phyloP scores from a whole-genome alignment of 108 stramenopile species.

The Parietichytrium sp. region DNA sequence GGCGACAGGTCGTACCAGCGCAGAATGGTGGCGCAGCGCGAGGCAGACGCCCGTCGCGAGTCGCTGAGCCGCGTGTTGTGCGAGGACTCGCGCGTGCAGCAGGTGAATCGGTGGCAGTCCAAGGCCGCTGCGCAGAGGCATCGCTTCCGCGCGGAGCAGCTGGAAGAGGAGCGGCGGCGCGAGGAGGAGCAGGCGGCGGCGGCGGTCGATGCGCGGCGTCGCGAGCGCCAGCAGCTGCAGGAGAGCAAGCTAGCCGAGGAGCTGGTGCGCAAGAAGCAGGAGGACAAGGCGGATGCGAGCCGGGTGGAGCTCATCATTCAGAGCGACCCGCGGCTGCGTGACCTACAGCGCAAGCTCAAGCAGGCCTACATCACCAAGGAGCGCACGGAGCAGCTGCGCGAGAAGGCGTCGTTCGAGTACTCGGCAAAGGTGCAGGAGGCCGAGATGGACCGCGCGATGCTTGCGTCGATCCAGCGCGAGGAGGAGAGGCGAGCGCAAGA shows the following conservation, averaged over 20 bases:
- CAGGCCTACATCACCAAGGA: conserved; percentile 20
- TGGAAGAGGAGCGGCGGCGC: conserved; percentile 35
- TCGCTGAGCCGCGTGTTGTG: not conserved
- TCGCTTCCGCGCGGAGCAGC: conserved; percentile 4
- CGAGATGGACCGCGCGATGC: conserved; percentile 33
- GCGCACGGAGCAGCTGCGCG: not conserved
- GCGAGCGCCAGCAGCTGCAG: conserved; percentile 1
- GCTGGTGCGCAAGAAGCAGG: not conserved
- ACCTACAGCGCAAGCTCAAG: conserved; percentile 32
- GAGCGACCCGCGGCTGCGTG: conserved; percentile 14
- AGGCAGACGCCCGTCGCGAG: conserved; percentile 23
- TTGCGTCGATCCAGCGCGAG: not conserved
- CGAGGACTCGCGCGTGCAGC: conserved; percentile 38
- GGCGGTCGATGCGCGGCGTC: not conserved
- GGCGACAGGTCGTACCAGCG: conserved; percentile 23
- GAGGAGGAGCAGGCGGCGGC: conserved; percentile 12
- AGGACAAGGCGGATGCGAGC: conserved; percentile 25
- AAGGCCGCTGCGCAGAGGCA: conserved; percentile 27
- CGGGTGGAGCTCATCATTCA: conserved; percentile 37
- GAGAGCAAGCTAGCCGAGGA: not conserved
- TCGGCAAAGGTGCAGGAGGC: not conserved
- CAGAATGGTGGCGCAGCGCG: conserved; percentile 36
- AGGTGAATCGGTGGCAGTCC: conserved; percentile 24
- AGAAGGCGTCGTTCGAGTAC: conserved; percentile 28
- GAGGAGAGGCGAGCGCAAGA: conserved; percentile 18